Base-by-base conservation (phyloP, 108 stramenopile species). In the Skeletonema costatum region DNA sequence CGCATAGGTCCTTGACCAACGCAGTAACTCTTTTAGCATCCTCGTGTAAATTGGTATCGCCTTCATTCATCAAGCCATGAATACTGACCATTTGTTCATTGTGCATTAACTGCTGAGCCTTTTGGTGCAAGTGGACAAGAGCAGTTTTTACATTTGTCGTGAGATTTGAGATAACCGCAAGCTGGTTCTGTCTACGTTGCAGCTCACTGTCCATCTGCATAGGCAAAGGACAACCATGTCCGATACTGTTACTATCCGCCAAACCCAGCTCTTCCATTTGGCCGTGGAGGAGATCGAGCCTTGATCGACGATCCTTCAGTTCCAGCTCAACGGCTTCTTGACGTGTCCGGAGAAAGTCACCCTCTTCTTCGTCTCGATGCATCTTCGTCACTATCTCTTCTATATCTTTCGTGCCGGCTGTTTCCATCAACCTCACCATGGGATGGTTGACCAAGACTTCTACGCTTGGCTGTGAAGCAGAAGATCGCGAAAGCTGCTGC, bases 361-460 rank as follows among this genome's bases (percentile, higher is more conserved):
- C 17, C 50, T 51, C 19, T n/a, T 51, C 17, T 51, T 51, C 19
- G 6, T 19, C 50, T 19, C 19, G 50, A n/a, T 51, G 62, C 25
- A 63, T n/a, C 62, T 36, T 32, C 6, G 62, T 61, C 0, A 35
- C 59, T 36, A 80, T 68, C 1, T 44, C 31, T 13, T 32, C 9
- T 33, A 73, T 68, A 44, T 74, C 73, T 32, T 14, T 42, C 12
- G 61, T 56, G 6, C 78, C 71, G 7, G 60, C 36, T 14, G 71
- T 21, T 30, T 61, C 13, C 9, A 71, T 65, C 17, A 72, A 32
- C 56, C 38, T 79, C 60, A 29, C 61, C 61, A 51, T 78, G 69
- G 11, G 64, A 19, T 31, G 33, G 12, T 67, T 36, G 8, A 35
- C 11, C 63, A 60, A 59, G 12, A 11, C 16, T 7, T 39, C 17